phyloP scores from a whole-genome alignment of 2,329 filamentous ascomycete species.

The Ophiostoma ulmi region DNA sequence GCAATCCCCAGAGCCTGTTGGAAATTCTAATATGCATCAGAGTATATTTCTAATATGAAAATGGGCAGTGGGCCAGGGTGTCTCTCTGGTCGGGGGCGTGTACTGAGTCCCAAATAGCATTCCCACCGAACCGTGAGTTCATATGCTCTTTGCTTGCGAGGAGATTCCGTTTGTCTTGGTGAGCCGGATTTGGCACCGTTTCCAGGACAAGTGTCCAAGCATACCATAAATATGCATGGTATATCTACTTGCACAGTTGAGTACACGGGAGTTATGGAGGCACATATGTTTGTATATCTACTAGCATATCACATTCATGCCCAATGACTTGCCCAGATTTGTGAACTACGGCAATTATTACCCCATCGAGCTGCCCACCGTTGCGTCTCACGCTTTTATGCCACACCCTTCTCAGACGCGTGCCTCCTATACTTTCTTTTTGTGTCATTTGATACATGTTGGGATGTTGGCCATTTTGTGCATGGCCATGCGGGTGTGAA shows the following conservation, averaged over 20 bases:
- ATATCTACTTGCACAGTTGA: background rate
- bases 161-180: background rate
- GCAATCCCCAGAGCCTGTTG: too few species aligned
- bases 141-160: background rate
- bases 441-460: background rate
- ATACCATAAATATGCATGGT: background rate
- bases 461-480: background rate
- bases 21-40: too few species aligned
- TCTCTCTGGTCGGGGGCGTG: background rate
- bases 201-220: background rate
- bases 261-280: background rate
- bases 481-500: too few species aligned
- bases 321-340: background rate
- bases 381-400: conserved; percentile 5
- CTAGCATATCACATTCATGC: conserved; percentile 12
- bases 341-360: conserved; percentile 4
- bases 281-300: background rate
- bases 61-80: too few species aligned
- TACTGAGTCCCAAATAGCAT: background rate
- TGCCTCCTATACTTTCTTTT: conserved; percentile 9
- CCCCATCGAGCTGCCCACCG: background rate
- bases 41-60: too few species aligned
- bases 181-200: background rate
- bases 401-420: background rate
- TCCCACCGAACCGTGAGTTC: background rate